Percentiles rank a stretch among this genome's conserved stretches.
These are phyloP conservation scores for Leishmania aethiopica DNA, from an alignment of 208 protist species.

Conservation along the genomic window DNA sequence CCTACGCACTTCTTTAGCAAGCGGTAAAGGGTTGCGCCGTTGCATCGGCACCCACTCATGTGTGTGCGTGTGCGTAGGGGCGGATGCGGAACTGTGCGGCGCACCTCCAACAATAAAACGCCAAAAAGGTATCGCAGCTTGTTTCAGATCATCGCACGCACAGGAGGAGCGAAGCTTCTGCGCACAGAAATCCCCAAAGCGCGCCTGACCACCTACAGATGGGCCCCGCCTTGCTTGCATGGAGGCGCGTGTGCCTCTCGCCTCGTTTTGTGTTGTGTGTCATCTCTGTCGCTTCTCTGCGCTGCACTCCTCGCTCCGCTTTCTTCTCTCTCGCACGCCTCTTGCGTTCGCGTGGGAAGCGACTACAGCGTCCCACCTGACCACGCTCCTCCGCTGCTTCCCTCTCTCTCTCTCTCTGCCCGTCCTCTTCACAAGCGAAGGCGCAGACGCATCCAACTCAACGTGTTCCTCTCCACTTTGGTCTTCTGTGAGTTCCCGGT, in stretches of 20 bases:
- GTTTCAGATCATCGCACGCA: background rate
- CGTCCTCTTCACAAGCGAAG: background rate
- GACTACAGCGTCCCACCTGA: background rate
- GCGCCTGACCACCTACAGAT: background rate
- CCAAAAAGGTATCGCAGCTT: background rate
- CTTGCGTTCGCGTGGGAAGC: background rate
- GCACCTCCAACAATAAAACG: background rate
- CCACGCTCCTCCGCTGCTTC: background rate
- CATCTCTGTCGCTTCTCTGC: background rate
- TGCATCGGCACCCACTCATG: background rate
- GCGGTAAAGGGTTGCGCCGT: background rate
- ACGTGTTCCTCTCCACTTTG: background rate
- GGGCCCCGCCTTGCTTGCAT: background rate
- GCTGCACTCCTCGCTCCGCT: background rate
- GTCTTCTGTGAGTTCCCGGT: background rate
- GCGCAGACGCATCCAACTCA: background rate
- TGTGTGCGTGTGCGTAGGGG: background rate
- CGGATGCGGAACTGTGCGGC: background rate
- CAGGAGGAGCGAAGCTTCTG: background rate
- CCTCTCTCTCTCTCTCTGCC: background rate
- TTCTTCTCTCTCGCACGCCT: background rate
- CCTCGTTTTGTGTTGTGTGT: constrained; percentile 5
- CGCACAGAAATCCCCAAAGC: background rate
- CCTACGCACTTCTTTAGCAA: background rate
- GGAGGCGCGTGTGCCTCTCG: background rate